phyloP scores from a whole-genome alignment of 768 basidiomycete species.

The Boletus patriciae region DNA sequence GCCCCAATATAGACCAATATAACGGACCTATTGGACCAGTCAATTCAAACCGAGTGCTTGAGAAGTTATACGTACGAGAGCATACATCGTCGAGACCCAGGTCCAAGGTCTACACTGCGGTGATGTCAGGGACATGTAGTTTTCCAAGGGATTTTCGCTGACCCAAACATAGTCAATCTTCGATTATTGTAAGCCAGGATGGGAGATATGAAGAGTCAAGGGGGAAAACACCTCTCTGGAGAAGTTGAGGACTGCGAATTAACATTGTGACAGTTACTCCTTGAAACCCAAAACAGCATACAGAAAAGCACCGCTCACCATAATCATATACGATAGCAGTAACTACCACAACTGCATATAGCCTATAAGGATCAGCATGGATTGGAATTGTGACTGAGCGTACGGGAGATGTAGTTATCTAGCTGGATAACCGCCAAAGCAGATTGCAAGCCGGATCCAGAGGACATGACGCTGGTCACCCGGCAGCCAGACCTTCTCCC shows the following conservation, averaged over 20 bases:
- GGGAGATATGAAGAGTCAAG: background rate
- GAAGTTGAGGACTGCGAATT: background rate
- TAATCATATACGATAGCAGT: background rate
- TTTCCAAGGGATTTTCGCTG: background rate
- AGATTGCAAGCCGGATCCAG: background rate
- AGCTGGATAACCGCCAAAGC: background rate
- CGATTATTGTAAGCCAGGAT: background rate
- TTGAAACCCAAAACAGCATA: background rate
- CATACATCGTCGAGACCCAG: background rate
- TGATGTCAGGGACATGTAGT: background rate
- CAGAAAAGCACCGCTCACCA: background rate
- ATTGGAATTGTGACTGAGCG: background rate
- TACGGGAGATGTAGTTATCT: background rate
- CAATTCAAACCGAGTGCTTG: background rate
- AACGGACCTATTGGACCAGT: background rate
- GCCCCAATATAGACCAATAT: background rate
- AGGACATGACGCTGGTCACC: background rate
- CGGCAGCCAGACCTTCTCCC: too few relatives aligned
- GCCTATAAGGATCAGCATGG: background rate
- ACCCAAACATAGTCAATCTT: slow-evolving; percentile 2
- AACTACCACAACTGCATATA: background rate
- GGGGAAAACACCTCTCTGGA: background rate
- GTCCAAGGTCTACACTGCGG: background rate
- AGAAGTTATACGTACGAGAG: background rate
- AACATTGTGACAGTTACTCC: background rate